Evolutionary conservation across 306 rosid genomes (phyloP).

Genomic region (Rosa persica): DNA sequence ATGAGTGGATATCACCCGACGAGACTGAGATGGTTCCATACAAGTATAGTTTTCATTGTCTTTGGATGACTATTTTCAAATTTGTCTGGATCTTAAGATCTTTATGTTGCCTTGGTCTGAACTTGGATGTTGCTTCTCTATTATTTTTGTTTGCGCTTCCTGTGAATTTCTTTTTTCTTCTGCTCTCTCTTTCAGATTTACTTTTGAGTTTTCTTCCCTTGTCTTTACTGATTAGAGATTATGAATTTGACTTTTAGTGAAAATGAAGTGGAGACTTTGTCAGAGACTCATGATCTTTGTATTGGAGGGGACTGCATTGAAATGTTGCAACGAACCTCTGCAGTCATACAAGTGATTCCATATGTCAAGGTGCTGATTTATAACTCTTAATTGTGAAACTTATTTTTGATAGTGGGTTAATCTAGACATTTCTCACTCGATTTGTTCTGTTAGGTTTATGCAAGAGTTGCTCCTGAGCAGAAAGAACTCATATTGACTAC

Average conservation of each 20-base stretch:
- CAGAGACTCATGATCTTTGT: constrained; percentile 91
- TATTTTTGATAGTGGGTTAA: constrained; percentile 19
- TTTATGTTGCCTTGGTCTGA: background rate
- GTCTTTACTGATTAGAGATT: background rate
- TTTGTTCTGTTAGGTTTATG: constrained; percentile 72
- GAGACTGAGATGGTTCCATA: constrained; percentile 65
- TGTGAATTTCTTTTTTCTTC: constrained; percentile 1
- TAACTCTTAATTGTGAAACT: constrained; percentile 15
- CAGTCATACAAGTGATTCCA: constrained; percentile 76
- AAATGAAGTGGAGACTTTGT: constrained; percentile 74
- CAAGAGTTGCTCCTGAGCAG: constrained; percentile 99
- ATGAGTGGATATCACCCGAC: constrained; percentile 89
- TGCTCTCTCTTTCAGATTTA: constrained; percentile 7
- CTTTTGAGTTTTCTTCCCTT: constrained; percentile 3
- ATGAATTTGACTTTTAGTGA: constrained; percentile 48
- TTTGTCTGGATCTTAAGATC: background rate
- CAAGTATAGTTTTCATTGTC: constrained; percentile 43
- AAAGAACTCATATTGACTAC: constrained; percentile 98
- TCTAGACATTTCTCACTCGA: constrained; percentile 22
- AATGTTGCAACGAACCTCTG: constrained; percentile 82
- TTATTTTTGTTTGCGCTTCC: background rate
- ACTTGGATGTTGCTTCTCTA: background rate
- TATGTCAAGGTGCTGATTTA: constrained; percentile 62
- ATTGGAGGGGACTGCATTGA: constrained; percentile 94
- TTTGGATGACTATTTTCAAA: background rate